A percentile compares a stretch with the other conserved stretches of the same genome.
Evolutionary conservation across 345 rosid species (phyloP).

Genomic region (Populus euphratica): DNA sequence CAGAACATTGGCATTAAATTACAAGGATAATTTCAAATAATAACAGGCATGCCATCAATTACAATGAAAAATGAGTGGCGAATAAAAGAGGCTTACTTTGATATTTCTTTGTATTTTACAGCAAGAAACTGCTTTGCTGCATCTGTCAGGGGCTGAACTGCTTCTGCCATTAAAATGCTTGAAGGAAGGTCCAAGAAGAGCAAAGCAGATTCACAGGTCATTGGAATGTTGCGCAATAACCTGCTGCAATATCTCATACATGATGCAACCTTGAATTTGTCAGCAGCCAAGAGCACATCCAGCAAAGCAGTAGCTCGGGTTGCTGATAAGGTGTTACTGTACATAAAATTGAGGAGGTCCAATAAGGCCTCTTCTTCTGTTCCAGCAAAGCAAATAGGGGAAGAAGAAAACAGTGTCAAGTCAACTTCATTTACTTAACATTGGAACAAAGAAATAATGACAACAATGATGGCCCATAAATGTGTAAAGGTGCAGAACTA

Average conservation of each 20-base stretch:
- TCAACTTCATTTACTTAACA: neutral
- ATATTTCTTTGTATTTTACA: slow-evolving; percentile 51
- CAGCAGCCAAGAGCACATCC: slow-evolving; percentile 73
- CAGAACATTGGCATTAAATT: neutral
- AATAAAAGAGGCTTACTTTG: slow-evolving; percentile 39
- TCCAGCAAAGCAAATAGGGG: slow-evolving; percentile 9
- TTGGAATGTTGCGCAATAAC: slow-evolving; percentile 54
- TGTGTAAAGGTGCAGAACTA: neutral
- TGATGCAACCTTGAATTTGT: slow-evolving; percentile 79
- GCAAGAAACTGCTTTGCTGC: slow-evolving; percentile 70
- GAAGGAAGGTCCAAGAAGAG: slow-evolving; percentile 78
- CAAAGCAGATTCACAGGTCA: slow-evolving; percentile 76
- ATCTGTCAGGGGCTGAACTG: slow-evolving; percentile 69
- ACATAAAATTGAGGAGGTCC: slow-evolving; percentile 80
- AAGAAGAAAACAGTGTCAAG: neutral
- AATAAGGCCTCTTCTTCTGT: slow-evolving; percentile 79
- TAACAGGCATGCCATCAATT: neutral
- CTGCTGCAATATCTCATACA: slow-evolving; percentile 78
- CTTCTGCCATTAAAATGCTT: slow-evolving; percentile 57
- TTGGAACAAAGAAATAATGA: neutral
- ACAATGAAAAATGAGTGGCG: neutral
- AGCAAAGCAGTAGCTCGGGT: slow-evolving; percentile 50
- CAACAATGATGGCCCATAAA: neutral
- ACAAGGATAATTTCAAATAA: neutral
- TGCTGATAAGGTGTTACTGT: slow-evolving; percentile 45